These are phyloP conservation scores for Turritis glabra DNA, from an alignment of 345 rosid species.

Conservation along the genomic window DNA sequence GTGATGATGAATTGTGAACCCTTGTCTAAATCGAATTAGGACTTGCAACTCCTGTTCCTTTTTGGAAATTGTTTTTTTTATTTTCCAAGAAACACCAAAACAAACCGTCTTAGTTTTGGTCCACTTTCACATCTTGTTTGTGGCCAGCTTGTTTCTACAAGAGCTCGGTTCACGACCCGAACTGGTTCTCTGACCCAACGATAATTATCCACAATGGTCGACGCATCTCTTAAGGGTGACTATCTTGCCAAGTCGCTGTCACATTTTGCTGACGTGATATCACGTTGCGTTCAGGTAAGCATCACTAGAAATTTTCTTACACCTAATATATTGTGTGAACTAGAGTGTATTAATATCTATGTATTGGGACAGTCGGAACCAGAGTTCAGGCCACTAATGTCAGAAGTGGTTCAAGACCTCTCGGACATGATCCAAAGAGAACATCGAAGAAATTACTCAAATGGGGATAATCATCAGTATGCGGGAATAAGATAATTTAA, in stretches of 20 bases:
- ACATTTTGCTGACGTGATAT: conserved; percentile 10
- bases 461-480: background rate
- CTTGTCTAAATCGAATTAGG: no score
- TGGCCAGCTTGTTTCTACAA: no score
- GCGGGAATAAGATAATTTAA: background rate
- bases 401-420: conserved; percentile 7
- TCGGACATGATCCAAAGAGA: background rate
- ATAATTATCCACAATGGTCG: no score
- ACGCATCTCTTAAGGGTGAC: background rate
- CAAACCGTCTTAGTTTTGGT: no score
- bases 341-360: background rate
- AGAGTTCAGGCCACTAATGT: background rate
- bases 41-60: no score
- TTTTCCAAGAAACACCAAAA: no score
- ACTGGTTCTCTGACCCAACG: no score
- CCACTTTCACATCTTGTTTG: no score
- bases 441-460: background rate
- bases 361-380: conserved; percentile 4
- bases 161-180: no score
- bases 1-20: no score
- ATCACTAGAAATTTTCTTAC: background rate
- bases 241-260: background rate
- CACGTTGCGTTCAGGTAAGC: conserved; percentile 7
- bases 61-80: no score
- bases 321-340: background rate